Evolutionary conservation across 768 basidiomycete genomes (phyloP).

Genomic region (Mycena indigotica): DNA sequence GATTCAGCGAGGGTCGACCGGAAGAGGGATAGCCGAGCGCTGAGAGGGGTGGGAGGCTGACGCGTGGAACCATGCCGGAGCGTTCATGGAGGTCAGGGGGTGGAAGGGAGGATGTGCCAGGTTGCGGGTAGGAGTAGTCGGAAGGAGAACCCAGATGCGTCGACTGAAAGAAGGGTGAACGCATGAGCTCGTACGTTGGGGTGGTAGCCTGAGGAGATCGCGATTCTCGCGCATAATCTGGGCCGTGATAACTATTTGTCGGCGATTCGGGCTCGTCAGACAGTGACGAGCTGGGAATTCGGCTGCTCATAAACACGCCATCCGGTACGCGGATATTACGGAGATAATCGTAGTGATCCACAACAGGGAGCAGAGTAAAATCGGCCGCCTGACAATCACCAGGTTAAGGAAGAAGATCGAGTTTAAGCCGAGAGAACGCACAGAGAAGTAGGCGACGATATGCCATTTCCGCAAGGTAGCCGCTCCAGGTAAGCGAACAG

Average conservation of each 20-base stretch:
- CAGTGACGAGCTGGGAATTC: slow-evolving; percentile 40
- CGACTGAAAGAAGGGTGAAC: no score
- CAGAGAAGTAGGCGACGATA: slow-evolving; percentile 81
- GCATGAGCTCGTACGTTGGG: slow-evolving; percentile 19
- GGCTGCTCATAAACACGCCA: slow-evolving; percentile 74
- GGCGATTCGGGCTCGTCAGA: slow-evolving; percentile 50
- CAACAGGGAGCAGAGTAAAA: slow-evolving; percentile 67
- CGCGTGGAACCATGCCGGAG: not conserved
- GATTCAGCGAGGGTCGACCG: slow-evolving; percentile 11
- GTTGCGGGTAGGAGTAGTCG: not conserved
- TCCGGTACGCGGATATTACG: slow-evolving; percentile 66
- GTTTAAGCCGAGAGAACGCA: slow-evolving; percentile 32
- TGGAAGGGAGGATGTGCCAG: slow-evolving; percentile 20
- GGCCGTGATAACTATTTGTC: no score
- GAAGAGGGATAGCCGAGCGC: slow-evolving; percentile 23
- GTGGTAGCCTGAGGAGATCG: slow-evolving; percentile 9
- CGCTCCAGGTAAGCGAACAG: slow-evolving; percentile 64
- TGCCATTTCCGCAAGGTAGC: slow-evolving; percentile 69
- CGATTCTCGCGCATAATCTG: slow-evolving; percentile 3
- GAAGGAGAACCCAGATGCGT: no score
- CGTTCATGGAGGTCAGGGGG: slow-evolving; percentile 25
- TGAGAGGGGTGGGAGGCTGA: slow-evolving; percentile 26
- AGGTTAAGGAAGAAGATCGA: not conserved
- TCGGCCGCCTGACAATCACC: slow-evolving; percentile 58
- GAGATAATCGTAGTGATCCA: slow-evolving; percentile 76